These are phyloP conservation scores for Colletotrichum godetiae DNA, from an alignment of 2,329 filamentous ascomycete species.

Conservation along the genomic window DNA sequence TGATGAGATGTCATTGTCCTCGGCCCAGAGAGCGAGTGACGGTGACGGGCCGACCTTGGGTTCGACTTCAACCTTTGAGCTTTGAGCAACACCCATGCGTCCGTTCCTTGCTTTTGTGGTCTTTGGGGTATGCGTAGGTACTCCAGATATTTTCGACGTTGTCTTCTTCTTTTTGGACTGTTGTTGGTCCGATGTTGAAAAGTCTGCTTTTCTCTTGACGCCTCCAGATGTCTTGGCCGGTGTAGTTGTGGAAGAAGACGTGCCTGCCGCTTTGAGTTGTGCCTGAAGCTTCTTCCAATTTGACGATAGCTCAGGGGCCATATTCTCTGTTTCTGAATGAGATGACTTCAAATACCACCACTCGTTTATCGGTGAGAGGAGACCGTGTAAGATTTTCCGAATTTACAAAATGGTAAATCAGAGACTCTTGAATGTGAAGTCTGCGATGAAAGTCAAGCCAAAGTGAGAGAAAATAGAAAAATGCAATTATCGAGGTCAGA, in stretches of 20 bases:
- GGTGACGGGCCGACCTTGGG: conserved; percentile 57
- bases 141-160: conserved; percentile 15
- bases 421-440: background rate
- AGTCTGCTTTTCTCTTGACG: conserved; percentile 54
- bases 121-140: conserved; percentile 34
- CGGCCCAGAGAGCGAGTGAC: conserved; percentile 69
- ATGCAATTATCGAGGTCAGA: conserved; percentile 16
- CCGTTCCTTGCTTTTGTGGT: conserved; percentile 42
- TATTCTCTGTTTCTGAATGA: conserved; percentile 38
- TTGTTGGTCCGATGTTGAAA: conserved; percentile 41
- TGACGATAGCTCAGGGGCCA: conserved; percentile 66
- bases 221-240: conserved; percentile 47
- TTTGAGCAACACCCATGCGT: conserved; percentile 69
- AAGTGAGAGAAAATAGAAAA: conserved; percentile 18
- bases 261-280: conserved; percentile 61
- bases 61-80: conserved; percentile 55
- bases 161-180: conserved; percentile 46
- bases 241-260: conserved; percentile 44
- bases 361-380: background rate
- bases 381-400: background rate
- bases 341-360: background rate
- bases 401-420: background rate
- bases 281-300: conserved; percentile 86
- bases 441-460: background rate
- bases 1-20: conserved; percentile 70